Percentiles rank a stretch among this genome's conserved stretches.
These are phyloP conservation scores for Blastobotrys elegans DNA, from an alignment of 1,139 yeast species.

Conservation along the genomic window DNA sequence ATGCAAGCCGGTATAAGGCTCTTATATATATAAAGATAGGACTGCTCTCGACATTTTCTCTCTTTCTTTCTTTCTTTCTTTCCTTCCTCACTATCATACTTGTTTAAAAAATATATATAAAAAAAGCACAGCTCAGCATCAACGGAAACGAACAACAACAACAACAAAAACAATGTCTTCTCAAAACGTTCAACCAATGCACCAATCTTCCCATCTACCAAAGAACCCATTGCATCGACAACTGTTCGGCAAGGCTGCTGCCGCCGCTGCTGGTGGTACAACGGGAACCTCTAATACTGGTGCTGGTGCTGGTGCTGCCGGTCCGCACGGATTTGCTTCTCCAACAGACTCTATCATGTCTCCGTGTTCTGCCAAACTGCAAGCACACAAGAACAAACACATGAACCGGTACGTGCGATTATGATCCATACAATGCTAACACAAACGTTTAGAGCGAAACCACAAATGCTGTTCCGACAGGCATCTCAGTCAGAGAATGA, in stretches of 20 bases:
- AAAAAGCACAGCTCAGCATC: neutral
- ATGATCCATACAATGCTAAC: neutral
- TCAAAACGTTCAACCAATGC: conserved; percentile 18
- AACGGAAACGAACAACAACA: too few relatives aligned
- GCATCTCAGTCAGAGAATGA: conserved; percentile 7
- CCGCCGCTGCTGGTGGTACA: neutral
- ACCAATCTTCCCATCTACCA: conserved; percentile 13
- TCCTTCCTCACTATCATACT: neutral
- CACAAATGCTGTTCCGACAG: conserved; percentile 14
- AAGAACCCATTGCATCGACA: conserved; percentile 13
- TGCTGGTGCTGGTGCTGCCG: neutral
- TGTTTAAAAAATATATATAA: neutral
- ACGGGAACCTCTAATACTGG: too few relatives aligned
- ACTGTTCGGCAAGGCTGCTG: conserved; percentile 10
- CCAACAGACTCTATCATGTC: conserved; percentile 56
- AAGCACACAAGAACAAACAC: conserved; percentile 44
- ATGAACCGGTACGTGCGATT: conserved; percentile 24
- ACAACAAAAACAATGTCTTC: conserved; percentile 9
- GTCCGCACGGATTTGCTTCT: conserved; percentile 40
- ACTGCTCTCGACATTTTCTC: neutral
- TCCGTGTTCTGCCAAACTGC: conserved; percentile 53
- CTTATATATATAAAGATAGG: neutral
- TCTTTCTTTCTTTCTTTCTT: neutral
- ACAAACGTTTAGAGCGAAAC: conserved; percentile 11
- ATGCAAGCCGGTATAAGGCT: too few relatives aligned